Base-by-base conservation (phyloP, 2,329 filamentous ascomycete species). In the Dactylellina leptospora region DNA sequence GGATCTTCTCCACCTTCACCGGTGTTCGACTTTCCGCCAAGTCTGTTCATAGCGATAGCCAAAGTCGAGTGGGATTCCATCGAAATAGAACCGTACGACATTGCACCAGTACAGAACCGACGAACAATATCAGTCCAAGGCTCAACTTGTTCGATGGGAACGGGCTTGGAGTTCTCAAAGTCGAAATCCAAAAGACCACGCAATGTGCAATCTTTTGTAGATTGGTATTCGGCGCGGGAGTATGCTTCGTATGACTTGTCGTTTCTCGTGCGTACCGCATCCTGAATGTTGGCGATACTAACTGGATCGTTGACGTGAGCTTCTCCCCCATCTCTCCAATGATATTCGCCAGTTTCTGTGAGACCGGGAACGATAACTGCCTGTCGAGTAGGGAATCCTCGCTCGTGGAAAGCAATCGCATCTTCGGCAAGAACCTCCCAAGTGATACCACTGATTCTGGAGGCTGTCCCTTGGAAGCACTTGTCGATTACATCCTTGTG, bases 181-280 rank as follows among this genome's bases (percentile, higher is more conserved):
- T 96, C 92, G 82, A 97, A 97, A 80, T 97, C 93, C 42, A 97
- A 86, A 79, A 97, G 86, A 78, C 93, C 93, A 79, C 93, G 91
- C 5, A 97, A 87, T 0, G 93, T 97, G 81, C 93, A 97, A 78
- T 92, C 87, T 84, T 96, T 97, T 83, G 97, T 96, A 78, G 95
- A 91, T 83, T 97, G 93, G 78, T 96, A 96, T 80, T 95, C 92
- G 1, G 92, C 90, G 74, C 89, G 87, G 0, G 93, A 96, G 82
- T 97, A 97, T 0, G 93, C 93, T 81, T 97, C 93, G 81, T 97
- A 97, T 0, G 93, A 97, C 83, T 96, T 96, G 84, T 97, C 93
- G 78, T 97, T 97, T 87, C 97, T 97, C 74, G 90, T 93, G 69
- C 93, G 90, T 13, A 97, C 93, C 10, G 93, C 93, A 80, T 97